Evolutionary conservation across 805 yeast genomes (phyloP).

Genomic region (Starmerella stigmatis): DNA sequence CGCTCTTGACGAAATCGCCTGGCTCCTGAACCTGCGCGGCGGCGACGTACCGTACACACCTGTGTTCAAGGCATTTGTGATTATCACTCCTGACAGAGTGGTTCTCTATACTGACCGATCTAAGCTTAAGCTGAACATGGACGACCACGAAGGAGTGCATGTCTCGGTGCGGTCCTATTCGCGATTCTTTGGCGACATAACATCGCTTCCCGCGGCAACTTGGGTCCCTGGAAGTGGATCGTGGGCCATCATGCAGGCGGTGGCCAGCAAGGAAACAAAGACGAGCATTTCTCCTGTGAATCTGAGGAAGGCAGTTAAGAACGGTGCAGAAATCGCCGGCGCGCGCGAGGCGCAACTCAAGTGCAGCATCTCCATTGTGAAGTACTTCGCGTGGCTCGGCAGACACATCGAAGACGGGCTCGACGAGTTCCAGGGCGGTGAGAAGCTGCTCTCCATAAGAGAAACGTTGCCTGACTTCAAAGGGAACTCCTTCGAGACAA

Average conservation of each 20-base stretch:
- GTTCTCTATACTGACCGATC: slow-evolving; percentile 42
- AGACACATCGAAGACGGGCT: slow-evolving; percentile 38
- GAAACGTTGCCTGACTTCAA: slow-evolving; percentile 30
- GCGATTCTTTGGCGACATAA: slow-evolving; percentile 7
- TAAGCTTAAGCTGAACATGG: not conserved
- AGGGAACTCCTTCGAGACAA: slow-evolving; percentile 65
- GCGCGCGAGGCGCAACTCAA: slow-evolving; percentile 66
- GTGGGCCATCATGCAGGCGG: slow-evolving; percentile 53
- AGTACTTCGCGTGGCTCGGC: slow-evolving; percentile 79
- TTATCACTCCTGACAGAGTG: slow-evolving; percentile 37
- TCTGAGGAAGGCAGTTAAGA: slow-evolving; percentile 64
- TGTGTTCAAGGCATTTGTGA: slow-evolving; percentile 63
- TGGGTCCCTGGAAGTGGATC: slow-evolving; percentile 49
- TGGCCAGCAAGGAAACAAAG: slow-evolving; percentile 34
- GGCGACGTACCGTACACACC: slow-evolving; percentile 78
- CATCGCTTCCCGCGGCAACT: slow-evolving; percentile 24
- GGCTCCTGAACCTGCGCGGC: slow-evolving; percentile 80
- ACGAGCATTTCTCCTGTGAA: slow-evolving; percentile 51
- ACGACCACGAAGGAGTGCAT: slow-evolving; percentile 20
- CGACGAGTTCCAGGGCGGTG: slow-evolving; percentile 51
- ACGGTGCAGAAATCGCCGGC: slow-evolving; percentile 57
- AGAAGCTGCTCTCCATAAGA: slow-evolving; percentile 41
- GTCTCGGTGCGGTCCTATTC: slow-evolving; percentile 5
- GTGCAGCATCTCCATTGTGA: slow-evolving; percentile 69
- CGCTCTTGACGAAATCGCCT: slow-evolving; percentile 78